Percentiles rank a stretch among this genome's conserved stretches.
Conservation (phyloP, 805 yeast genomes). For the Cyberlindnera lachancei region DNA sequence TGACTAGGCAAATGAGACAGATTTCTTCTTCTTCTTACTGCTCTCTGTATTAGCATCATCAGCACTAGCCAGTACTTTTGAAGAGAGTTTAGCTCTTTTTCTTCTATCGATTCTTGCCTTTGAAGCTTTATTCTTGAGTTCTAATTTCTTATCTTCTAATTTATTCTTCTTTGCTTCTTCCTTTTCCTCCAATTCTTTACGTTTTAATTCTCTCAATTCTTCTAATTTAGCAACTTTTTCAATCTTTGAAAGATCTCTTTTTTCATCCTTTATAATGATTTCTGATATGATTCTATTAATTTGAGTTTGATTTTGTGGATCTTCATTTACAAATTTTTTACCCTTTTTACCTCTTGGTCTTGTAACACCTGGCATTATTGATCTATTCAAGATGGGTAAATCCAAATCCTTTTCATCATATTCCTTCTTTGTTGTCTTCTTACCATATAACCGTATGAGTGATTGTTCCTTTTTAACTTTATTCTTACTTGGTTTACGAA, state of each 20-base stretch:
- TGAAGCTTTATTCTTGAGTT: constrained; percentile 65
- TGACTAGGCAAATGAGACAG: constrained; percentile 42
- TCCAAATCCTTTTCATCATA: constrained; percentile 75
- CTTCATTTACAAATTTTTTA: constrained; percentile 67
- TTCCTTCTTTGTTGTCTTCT: constrained; percentile 33
- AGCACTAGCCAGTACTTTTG: constrained; percentile 17
- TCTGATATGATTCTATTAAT: constrained; percentile 67
- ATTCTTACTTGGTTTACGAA: constrained; percentile 39
- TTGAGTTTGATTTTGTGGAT: constrained; percentile 41
- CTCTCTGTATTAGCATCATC: constrained; percentile 31
- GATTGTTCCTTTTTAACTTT: constrained; percentile 62
- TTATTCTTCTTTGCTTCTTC: constrained; percentile 63
- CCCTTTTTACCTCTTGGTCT: constrained; percentile 80
- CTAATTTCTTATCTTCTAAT: constrained; percentile 70
- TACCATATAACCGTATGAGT: constrained; percentile 58
- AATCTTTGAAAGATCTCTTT: constrained; percentile 75
- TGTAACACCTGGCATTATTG: constrained; percentile 79
- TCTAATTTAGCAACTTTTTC: constrained; percentile 87
- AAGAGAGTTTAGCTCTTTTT: constrained; percentile 33
- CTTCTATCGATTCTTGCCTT: constrained; percentile 65
- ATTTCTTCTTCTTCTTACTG: constrained; percentile 28
- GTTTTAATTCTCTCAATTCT: constrained; percentile 79
- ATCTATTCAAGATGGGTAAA: constrained; percentile 72
- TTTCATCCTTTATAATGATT: constrained; percentile 77
- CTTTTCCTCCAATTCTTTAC: constrained; percentile 79